Conservation (phyloP, 441 rosid genomes). For the Gossypium lobatum region DNA sequence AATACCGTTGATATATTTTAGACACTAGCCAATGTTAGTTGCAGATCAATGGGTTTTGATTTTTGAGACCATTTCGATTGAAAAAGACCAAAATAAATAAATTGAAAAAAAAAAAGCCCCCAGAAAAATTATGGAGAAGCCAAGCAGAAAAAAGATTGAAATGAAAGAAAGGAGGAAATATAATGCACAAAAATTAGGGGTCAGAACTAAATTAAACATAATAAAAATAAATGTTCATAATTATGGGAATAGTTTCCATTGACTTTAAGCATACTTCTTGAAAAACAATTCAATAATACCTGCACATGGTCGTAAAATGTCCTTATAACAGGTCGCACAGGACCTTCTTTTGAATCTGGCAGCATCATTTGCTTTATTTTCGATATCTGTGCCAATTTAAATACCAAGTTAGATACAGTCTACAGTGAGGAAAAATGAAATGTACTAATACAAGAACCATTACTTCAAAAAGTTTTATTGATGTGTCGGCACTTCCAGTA, state of each 20-base stretch:
- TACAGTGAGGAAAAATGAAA: not conserved
- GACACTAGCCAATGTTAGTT: not conserved
- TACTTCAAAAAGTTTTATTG: conserved; percentile 87
- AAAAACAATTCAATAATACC: conserved; percentile 27
- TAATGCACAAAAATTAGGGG: not conserved
- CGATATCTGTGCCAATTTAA: conserved; percentile 44
- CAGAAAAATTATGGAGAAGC: not conserved
- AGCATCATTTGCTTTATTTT: conserved; percentile 82
- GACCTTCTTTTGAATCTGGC: conserved; percentile 55
- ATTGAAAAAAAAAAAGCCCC: not conserved
- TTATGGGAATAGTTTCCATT: not conserved
- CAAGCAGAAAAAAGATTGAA: not conserved
- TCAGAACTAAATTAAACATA: not conserved
- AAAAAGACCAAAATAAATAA: not conserved
- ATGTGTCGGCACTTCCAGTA: conserved; percentile 86
- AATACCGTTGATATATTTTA: not conserved
- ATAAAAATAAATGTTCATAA: not conserved
- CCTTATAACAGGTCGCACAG: conserved; percentile 64
- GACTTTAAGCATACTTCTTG: not conserved
- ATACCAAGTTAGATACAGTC: not conserved
- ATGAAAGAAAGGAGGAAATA: not conserved
- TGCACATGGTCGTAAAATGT: conserved; percentile 83
- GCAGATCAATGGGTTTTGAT: not conserved
- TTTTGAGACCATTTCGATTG: not conserved
- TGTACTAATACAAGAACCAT: not conserved